Percentiles rank a stretch among this genome's conserved stretches.
phyloP scores from a whole-genome alignment of 495 filamentous ascomycete genomes.

The Parathielavia hyrcaniae region DNA sequence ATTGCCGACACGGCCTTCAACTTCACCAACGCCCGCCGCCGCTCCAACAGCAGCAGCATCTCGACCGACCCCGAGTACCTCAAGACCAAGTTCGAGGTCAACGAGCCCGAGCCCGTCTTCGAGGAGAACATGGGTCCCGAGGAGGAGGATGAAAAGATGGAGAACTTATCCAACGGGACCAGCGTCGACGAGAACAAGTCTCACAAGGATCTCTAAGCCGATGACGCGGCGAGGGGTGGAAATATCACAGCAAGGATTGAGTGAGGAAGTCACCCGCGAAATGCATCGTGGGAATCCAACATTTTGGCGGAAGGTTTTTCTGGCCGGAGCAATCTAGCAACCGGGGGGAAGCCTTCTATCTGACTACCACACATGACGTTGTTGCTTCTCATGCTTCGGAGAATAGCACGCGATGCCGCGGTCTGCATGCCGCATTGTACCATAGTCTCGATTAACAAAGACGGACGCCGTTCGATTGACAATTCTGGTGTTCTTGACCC shows the following conservation, averaged over 20 bases:
- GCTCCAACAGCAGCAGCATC: conserved; percentile 78
- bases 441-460: conserved; percentile 14
- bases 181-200: conserved; percentile 38
- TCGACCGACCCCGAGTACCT: conserved; percentile 57
- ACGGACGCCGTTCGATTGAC: not conserved
- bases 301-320: conserved; percentile 28
- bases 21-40: conserved; percentile 79
- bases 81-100: conserved; percentile 83
- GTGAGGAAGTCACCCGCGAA: conserved; percentile 23
- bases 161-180: conserved; percentile 43
- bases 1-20: conserved; percentile 73
- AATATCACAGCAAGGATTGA: not conserved
- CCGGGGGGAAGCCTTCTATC: conserved; percentile 24
- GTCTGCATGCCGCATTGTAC: conserved; percentile 21
- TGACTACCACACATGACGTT: conserved; percentile 23
- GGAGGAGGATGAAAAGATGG: conserved; percentile 47
- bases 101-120: conserved; percentile 79
- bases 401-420: conserved; percentile 18
- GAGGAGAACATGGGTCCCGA: conserved; percentile 65
- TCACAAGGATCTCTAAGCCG: conserved; percentile 27
- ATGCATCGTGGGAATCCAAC: conserved; percentile 27
- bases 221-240: not conserved
- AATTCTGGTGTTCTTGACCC: too few relatives aligned
- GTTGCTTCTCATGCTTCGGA: conserved; percentile 13
- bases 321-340: conserved; percentile 16